phyloP scores from a whole-genome alignment of 257 asterid species.

The Lycium barbarum region DNA sequence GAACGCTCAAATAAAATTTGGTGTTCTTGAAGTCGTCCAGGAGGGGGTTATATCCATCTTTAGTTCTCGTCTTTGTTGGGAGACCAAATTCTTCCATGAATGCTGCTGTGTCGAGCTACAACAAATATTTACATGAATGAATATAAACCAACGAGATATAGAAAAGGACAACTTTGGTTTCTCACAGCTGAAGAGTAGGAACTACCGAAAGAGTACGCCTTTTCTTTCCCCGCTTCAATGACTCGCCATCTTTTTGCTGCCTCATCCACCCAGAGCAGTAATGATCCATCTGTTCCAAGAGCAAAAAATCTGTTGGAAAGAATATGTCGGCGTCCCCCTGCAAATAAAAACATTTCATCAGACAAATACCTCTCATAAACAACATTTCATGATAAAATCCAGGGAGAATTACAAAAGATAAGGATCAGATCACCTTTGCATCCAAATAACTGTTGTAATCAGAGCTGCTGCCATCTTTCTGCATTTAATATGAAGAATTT shows the following conservation, averaged over 20 bases:
- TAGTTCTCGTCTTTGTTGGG: conserved; percentile 89
- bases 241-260: conserved; percentile 51
- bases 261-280: conserved; percentile 82
- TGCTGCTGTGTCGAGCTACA: conserved; percentile 85
- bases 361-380: conserved; percentile 21
- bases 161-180: not conserved
- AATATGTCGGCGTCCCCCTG: conserved; percentile 99
- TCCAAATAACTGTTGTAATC: conserved; percentile 83
- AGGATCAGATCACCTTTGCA: conserved; percentile 65
- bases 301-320: conserved; percentile 96
- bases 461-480: conserved; percentile 82
- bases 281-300: conserved; percentile 87
- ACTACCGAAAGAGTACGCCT: conserved; percentile 83
- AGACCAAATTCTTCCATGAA: conserved; percentile 98
- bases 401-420: not conserved
- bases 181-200: conserved; percentile 25
- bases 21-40: conserved; percentile 98
- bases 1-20: conserved; percentile 89
- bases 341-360: conserved; percentile 26
- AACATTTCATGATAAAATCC: conserved; percentile 14
- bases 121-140: conserved; percentile 11
- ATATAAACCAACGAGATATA: not conserved
- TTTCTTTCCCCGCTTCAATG: conserved; percentile 78
- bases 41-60: conserved; percentile 94
- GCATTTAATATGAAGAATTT: conserved; percentile 44